Conservation (phyloP, 2,329 filamentous ascomycete species). For the Colletotrichum orbiculare region DNA sequence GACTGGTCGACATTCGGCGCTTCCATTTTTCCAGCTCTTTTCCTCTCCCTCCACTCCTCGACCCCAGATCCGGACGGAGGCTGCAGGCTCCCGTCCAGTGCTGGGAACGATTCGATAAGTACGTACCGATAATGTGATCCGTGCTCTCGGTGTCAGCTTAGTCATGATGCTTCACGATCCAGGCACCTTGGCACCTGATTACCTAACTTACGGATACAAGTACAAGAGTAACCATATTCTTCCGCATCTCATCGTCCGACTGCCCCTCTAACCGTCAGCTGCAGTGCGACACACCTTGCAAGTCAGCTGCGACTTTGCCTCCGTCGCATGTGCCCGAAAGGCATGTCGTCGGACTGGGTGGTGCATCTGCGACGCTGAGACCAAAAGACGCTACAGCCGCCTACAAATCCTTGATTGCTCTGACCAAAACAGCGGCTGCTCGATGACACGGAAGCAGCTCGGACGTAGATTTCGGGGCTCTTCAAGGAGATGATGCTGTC, state of each 20-base stretch:
- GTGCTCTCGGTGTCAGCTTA: too few relatives aligned
- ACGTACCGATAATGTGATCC: too few relatives aligned
- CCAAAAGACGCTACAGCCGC: conserved; percentile 8
- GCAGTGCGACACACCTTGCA: conserved; percentile 14
- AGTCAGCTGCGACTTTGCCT: conserved; percentile 21
- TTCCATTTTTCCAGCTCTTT: conserved; percentile 15
- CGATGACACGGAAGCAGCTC: too few relatives aligned
- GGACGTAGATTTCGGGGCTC: too few relatives aligned
- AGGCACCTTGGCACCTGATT: neutral
- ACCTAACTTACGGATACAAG: neutral
- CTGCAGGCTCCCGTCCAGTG: too few relatives aligned
- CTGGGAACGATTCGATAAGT: too few relatives aligned
- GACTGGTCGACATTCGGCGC: conserved; percentile 21
- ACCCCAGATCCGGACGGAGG: neutral
- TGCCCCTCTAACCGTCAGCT: neutral
- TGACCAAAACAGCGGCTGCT: too few relatives aligned
- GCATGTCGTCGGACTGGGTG: conserved; percentile 1
- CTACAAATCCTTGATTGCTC: neutral
- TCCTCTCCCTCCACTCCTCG: too few relatives aligned
- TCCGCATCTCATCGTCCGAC: neutral
- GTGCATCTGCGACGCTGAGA: conserved; percentile 23
- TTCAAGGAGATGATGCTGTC: too few relatives aligned
- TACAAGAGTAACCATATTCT: neutral
- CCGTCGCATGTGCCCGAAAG: conserved; percentile 16
- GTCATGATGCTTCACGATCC: too few relatives aligned